Base-by-base conservation (phyloP, 2,329 filamentous ascomycete genomes). In the Trichophyton simii region DNA sequence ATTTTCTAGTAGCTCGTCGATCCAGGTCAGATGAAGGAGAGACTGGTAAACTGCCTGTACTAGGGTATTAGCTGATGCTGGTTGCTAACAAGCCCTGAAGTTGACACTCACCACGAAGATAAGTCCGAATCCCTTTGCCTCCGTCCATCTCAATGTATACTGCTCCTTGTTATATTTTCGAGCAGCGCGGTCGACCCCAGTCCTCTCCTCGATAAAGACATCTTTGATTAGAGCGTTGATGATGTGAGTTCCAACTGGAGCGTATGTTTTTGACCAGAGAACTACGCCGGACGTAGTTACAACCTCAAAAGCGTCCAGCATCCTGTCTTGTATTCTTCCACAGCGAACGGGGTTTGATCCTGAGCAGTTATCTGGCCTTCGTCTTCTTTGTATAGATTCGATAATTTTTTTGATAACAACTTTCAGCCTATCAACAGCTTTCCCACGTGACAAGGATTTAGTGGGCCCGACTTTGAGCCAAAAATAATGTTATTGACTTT, bases 241-340 rank as follows among this genome's bases (percentile, higher is more conserved):
- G 66, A 96, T 81, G 68, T 87, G 85, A 50, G 88, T 83, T 72
- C 85, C 91, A 71, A 95, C 85, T 1, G 87, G 82, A 60, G 87
- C 85, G 73, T 92, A 96, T 28, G 85, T 87, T 72, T 88, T 87
- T 64, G 92, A 96, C 94, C 94, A 99, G 61, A 99, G 83, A 62
- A 99, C 94, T 65, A 99, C 91, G 61, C 94, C 94, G 2, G 91
- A 95, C 42, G 92, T 95, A 63, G 92, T 96, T 64, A 99, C 77
- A 67, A 99, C 94, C 76, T 99, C 92, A 74, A 99, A 99, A 15
- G 89, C 87, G 78, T 99, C 94, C 76, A 99, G 78, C 92, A 97
- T 97, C 62, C 67, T 72, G 52, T n/a, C 11, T 5, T 1, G 15
- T 52, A 25, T 52, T 22, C 13, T 52, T 31, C 22, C 8, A 13